Conservation (phyloP, 1,284 basidiomycete species). For the Trichosporon coremiiforme region DNA sequence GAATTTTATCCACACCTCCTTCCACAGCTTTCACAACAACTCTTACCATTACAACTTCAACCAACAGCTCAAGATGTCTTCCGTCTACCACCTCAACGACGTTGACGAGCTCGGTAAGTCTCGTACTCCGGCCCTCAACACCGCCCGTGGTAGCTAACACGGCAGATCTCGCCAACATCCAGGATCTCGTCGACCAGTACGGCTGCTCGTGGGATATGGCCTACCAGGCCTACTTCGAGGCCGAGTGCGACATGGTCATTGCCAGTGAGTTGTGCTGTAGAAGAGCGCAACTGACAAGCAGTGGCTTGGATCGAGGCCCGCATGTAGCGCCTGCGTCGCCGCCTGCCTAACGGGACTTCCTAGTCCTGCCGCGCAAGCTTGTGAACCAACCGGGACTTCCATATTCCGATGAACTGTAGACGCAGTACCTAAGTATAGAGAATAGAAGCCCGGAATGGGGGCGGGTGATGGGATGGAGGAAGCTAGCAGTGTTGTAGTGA, state of each 20-base stretch:
- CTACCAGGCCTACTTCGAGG: background rate
- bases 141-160: background rate
- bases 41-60: background rate
- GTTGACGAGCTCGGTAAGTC: background rate
- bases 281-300: background rate
- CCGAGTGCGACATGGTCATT: background rate
- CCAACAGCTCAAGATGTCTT: background rate
- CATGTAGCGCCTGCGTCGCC: background rate
- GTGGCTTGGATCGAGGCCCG: background rate
- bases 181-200: background rate
- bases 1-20: background rate
- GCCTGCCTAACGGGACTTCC: too few species aligned
- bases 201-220: background rate
- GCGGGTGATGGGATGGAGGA: too few species aligned
- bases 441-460: too few species aligned
- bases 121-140: background rate
- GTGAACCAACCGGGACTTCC: too few species aligned
- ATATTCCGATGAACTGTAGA: background rate
- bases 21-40: background rate
- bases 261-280: background rate
- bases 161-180: background rate
- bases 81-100: background rate
- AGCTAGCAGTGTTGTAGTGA: too few species aligned
- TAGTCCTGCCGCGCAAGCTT: background rate
- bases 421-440: background rate